phyloP scores from a whole-genome alignment of 2,329 filamentous ascomycete species.

The Colletotrichum sp. region DNA sequence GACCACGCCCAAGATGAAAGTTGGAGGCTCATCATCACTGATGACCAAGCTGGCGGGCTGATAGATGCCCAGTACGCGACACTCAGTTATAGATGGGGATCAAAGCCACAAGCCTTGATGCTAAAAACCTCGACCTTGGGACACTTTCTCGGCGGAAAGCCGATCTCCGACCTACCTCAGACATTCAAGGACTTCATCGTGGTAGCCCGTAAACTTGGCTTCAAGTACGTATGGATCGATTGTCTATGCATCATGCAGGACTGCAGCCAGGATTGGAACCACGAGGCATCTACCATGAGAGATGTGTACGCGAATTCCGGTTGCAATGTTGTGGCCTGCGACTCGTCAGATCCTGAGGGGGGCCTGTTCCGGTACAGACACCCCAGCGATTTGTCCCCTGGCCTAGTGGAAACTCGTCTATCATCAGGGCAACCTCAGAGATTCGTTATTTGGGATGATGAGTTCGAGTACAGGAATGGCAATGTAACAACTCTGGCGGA shows the following conservation, averaged over 20 bases:
- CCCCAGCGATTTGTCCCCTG: not conserved
- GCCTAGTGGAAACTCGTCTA: not conserved
- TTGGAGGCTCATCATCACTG: not conserved
- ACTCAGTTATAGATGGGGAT: not conserved
- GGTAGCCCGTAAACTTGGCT: not conserved
- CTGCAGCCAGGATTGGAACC: not conserved
- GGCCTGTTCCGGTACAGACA: not conserved
- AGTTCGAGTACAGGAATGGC: accelerated
- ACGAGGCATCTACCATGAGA: not conserved
- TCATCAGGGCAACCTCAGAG: not conserved
- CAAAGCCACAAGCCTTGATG: not conserved
- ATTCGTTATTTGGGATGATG: not conserved
- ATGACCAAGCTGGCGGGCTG: not conserved
- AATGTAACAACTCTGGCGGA: not conserved
- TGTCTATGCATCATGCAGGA: not conserved
- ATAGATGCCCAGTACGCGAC: not conserved
- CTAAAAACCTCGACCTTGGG: not conserved
- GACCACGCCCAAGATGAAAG: not conserved
- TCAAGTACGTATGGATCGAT: not conserved
- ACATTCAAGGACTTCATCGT: not conserved
- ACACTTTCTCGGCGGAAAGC: not conserved
- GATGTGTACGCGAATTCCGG: not conserved
- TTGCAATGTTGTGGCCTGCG: not conserved
- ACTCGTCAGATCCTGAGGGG: not conserved
- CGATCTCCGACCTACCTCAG: not conserved